These are phyloP conservation scores for Apiotrichum siamense DNA, from an alignment of 1,284 basidiomycete genomes.

Conservation along the genomic window DNA sequence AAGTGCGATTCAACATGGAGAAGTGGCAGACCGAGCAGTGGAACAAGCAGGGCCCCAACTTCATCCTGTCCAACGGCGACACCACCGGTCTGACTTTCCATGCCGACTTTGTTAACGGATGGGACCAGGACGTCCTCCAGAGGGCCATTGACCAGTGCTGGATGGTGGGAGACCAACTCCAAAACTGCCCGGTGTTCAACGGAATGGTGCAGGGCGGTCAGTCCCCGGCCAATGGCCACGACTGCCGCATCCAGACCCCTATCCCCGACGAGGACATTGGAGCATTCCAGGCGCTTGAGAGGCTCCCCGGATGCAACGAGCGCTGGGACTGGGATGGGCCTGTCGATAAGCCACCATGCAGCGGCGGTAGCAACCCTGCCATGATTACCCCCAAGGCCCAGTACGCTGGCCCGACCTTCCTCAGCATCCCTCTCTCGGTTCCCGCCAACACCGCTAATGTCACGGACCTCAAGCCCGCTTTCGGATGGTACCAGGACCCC, in stretches of 20 bases:
- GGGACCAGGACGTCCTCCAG: not conserved
- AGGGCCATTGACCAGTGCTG: slow-evolving; percentile 17
- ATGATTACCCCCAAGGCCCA: slow-evolving; percentile 2
- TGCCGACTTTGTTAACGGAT: slow-evolving; percentile 36
- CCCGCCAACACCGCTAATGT: not conserved
- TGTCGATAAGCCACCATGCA: slow-evolving; percentile 4
- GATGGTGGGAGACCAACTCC: not conserved
- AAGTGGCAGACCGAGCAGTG: not conserved
- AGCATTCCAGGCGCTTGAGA: slow-evolving; percentile 1
- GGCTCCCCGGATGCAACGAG: slow-evolving; percentile 14
- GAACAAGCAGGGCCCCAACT: slow-evolving; percentile 5
- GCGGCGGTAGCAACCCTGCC: slow-evolving; percentile 4
- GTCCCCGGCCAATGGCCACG: not conserved
- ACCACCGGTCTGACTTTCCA: slow-evolving; percentile 32
- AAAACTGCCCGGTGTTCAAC: not conserved
- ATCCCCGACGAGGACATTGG: slow-evolving; percentile 15
- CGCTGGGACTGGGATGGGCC: slow-evolving; percentile 7
- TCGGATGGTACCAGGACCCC: not conserved
- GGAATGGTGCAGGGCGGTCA: not conserved
- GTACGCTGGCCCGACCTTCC: not conserved
- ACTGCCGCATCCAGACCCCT: slow-evolving; percentile 10
- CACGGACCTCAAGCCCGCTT: not conserved
- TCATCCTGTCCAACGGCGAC: slow-evolving; percentile 40
- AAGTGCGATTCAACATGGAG: slow-evolving; percentile 31
- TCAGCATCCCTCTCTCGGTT: not conserved